phyloP scores from a whole-genome alignment of 306 rosid genomes.

The Dicorynia guianensis region DNA sequence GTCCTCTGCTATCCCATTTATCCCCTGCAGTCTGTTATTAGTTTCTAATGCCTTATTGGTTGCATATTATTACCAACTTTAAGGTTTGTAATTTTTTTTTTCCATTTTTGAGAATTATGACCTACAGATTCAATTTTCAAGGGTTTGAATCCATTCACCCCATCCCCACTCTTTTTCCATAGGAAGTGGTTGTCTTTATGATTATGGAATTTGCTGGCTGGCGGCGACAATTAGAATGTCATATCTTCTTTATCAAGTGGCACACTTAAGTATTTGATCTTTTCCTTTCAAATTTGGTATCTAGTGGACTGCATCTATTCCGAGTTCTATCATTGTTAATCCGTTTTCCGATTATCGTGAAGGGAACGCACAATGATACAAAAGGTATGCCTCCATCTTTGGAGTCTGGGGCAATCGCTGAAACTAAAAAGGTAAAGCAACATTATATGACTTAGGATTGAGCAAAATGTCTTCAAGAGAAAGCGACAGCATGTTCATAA shows the following conservation, averaged over 20 bases:
- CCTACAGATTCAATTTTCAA: conserved; percentile 49
- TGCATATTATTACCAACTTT: conserved; percentile 43
- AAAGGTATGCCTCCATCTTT: background rate
- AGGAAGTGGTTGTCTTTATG: conserved; percentile 31
- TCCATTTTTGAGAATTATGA: conserved; percentile 44
- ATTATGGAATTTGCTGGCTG: background rate
- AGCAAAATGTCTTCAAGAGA: no score
- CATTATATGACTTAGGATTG: no score
- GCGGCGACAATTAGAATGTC: conserved; percentile 10
- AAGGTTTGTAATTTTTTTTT: conserved; percentile 47
- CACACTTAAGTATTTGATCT: background rate
- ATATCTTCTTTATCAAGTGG: background rate
- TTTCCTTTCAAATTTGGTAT: background rate
- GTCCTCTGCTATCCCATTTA: conserved; percentile 36
- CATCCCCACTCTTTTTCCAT: background rate
- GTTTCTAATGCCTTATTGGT: conserved; percentile 50
- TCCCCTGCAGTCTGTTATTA: conserved; percentile 36
- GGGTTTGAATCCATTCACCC: conserved; percentile 39
- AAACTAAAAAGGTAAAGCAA: no score
- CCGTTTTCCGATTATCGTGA: background rate
- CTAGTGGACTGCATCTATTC: background rate
- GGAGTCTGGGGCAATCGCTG: no score
- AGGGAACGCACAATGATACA: background rate
- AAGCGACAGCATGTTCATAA: no score
- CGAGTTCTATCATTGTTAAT: background rate